phyloP scores from a whole-genome alignment of 352 stramenopile species.

The Pythium pyrilobum region DNA sequence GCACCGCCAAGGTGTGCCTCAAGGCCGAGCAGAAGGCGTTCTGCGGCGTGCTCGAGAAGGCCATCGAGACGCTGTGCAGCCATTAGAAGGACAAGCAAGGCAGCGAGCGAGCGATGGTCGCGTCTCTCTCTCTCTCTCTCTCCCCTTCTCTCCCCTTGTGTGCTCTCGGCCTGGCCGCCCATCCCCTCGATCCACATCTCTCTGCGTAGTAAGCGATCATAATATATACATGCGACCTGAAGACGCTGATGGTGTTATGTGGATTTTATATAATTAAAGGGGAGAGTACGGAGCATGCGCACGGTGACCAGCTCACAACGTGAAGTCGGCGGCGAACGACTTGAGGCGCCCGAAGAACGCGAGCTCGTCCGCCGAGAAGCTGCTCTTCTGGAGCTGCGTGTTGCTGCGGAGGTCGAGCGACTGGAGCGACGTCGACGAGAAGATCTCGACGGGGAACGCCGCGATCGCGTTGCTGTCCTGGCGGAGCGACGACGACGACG shows the following conservation, averaged over 20 bases:
- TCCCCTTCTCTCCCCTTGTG: too few species aligned
- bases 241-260: background rate
- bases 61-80: conserved; percentile 72
- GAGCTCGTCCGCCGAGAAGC: conserved; percentile 14
- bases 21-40: conserved; percentile 93
- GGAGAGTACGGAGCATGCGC: too few species aligned
- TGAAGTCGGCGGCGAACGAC: conserved; percentile 15
- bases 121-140: background rate
- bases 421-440: conserved; percentile 8
- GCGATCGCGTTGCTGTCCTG: conserved; percentile 7
- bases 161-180: too few species aligned
- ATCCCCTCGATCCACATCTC: too few species aligned
- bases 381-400: conserved; percentile 4
- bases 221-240: conserved; percentile 13
- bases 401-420: conserved; percentile 12
- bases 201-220: conserved; percentile 9
- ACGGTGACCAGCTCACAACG: conserved; percentile 2
- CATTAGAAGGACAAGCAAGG: conserved; percentile 19
- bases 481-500: background rate
- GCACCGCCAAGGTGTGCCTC: conserved; percentile 91
- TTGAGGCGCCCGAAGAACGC: conserved; percentile 10
- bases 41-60: conserved; percentile 82
- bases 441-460: conserved; percentile 9
- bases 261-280: background rate
- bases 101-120: background rate